These are phyloP conservation scores for Camellia japonica DNA, from an alignment of 148 eudicot genomes.

Conservation along the genomic window DNA sequence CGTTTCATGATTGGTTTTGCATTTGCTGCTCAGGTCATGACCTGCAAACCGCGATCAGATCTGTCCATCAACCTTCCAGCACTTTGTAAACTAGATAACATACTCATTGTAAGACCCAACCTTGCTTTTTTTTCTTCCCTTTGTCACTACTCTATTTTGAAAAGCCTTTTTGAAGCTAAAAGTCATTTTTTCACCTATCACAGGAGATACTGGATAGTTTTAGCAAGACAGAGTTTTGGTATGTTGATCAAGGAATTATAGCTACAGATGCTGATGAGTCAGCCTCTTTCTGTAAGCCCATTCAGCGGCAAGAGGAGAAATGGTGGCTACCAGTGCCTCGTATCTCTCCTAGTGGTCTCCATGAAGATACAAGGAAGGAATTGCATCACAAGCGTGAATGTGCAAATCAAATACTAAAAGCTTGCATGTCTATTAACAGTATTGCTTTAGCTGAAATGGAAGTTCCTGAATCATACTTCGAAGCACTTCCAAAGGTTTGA, in stretches of 20 bases:
- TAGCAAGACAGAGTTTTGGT: slow-evolving; percentile 83
- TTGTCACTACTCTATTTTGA: not conserved
- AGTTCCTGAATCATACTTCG: slow-evolving; percentile 84
- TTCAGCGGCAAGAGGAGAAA: slow-evolving; percentile 80
- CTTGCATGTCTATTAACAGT: slow-evolving; percentile 81
- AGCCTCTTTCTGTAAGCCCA: slow-evolving; percentile 56
- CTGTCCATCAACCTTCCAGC: slow-evolving; percentile 87
- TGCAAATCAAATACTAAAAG: slow-evolving; percentile 83
- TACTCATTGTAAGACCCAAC: slow-evolving; percentile 68
- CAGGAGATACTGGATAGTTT: slow-evolving; percentile 89
- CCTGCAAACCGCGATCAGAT: slow-evolving; percentile 75
- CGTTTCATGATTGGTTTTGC: slow-evolving; percentile 6
- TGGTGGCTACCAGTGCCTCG: slow-evolving; percentile 99
- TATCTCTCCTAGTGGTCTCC: slow-evolving; percentile 78
- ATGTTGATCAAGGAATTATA: slow-evolving; percentile 82
- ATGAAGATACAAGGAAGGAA: slow-evolving; percentile 58
- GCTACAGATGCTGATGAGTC: slow-evolving; percentile 73
- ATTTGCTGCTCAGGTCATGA: slow-evolving; percentile 66
- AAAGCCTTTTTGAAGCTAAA: not conserved
- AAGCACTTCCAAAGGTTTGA: slow-evolving; percentile 86
- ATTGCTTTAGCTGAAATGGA: slow-evolving; percentile 81
- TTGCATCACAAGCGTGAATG: slow-evolving; percentile 85
- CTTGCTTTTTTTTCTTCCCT: slow-evolving; percentile 4
- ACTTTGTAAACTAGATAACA: slow-evolving; percentile 80
- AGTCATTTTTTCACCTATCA: not conserved